A percentile compares a stretch with the other conserved stretches of the same genome.
phyloP scores from a whole-genome alignment of 2,329 filamentous ascomycete genomes.

The Cryphonectria radicalis region DNA sequence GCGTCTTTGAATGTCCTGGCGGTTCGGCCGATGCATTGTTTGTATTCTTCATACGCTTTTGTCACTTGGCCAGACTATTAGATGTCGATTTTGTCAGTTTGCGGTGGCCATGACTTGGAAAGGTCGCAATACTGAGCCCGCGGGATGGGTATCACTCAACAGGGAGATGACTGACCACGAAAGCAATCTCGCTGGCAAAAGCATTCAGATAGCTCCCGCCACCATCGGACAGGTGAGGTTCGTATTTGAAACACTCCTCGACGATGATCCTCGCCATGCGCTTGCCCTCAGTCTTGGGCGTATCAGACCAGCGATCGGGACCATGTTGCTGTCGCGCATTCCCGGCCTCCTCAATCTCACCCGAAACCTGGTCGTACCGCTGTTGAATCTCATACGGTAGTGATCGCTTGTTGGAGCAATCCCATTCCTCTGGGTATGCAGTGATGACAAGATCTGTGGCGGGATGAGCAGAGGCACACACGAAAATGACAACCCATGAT shows the following conservation, averaged over 20 bases:
- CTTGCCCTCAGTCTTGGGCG: neutral
- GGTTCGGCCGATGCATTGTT: neutral
- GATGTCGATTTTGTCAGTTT: neutral
- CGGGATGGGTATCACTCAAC: neutral
- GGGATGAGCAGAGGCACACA: neutral
- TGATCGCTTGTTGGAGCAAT: conserved; percentile 2
- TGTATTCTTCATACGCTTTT: neutral
- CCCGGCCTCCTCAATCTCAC: neutral
- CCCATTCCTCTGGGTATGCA: neutral
- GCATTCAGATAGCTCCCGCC: conserved; percentile 1
- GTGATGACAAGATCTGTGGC: conserved; percentile 1
- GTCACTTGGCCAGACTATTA: conserved; percentile 2
- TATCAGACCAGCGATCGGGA: neutral
- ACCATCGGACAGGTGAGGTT: neutral
- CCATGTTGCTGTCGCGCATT: neutral
- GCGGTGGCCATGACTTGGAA: neutral
- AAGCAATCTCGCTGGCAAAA: conserved; percentile 4
- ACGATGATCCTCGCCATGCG: neutral
- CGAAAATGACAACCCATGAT: neutral
- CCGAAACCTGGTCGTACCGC: neutral
- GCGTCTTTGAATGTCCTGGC: neutral
- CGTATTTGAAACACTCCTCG: conserved; percentile 5
- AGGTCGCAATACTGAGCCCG: neutral
- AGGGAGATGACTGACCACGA: neutral
- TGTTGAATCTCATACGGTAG: neutral